Conservation (phyloP, 2,329 filamentous ascomycete genomes). For the Ustulina deusta region DNA sequence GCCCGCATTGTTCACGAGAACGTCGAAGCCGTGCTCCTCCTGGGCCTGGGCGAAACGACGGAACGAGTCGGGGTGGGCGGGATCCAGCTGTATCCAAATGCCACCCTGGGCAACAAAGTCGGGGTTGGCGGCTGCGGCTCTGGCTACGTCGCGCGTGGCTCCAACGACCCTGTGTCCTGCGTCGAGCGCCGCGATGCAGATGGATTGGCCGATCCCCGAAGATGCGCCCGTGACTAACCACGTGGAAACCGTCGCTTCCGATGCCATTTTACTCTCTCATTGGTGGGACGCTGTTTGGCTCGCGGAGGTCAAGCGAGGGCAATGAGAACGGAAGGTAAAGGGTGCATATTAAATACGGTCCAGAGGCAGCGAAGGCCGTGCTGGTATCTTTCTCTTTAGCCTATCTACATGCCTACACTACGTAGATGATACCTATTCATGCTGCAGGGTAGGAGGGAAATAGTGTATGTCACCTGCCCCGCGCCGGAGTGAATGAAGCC, state of each 20-base stretch:
- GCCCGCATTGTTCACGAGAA: constrained; percentile 43
- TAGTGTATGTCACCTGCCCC: background rate
- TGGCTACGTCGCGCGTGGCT: constrained; percentile 52
- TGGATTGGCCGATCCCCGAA: constrained; percentile 56
- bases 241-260: constrained; percentile 11
- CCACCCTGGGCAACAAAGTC: constrained; percentile 45
- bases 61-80: constrained; percentile 40
- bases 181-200: constrained; percentile 53
- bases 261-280: constrained; percentile 10
- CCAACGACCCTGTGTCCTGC: constrained; percentile 58
- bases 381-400: constrained; percentile 15
- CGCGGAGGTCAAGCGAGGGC: background rate
- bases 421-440: background rate
- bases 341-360: background rate
- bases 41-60: constrained; percentile 42
- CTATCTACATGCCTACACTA: constrained; percentile 25
- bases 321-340: background rate
- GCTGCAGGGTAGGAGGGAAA: constrained; percentile 11
- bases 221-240: constrained; percentile 58
- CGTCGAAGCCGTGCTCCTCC: constrained; percentile 27
- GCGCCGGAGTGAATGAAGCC: background rate
- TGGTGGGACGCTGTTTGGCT: background rate
- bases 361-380: background rate
- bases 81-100: constrained; percentile 46
- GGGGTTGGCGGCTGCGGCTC: constrained; percentile 36